A percentile compares a stretch with the other conserved stretches of the same genome.
These are phyloP conservation scores for Jamesozyma spencerorum DNA, from an alignment of 805 yeast genomes.

Conservation along the genomic window DNA sequence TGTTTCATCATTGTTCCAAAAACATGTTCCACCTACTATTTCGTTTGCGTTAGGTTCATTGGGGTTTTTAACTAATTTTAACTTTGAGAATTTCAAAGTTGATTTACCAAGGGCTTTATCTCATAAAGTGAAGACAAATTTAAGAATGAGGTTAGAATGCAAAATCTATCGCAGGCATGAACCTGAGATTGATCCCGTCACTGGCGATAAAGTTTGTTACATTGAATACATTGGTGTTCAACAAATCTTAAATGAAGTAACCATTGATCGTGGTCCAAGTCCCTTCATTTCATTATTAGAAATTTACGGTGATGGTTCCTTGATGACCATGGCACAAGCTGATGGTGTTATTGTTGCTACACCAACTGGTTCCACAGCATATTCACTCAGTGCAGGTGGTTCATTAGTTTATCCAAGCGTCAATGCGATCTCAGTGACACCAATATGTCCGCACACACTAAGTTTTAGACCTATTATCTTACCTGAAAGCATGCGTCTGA, in stretches of 20 bases:
- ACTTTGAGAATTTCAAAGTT: slow-evolving; percentile 59
- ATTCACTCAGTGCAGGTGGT: slow-evolving; percentile 89
- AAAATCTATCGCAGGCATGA: slow-evolving; percentile 43
- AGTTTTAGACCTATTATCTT: slow-evolving; percentile 83
- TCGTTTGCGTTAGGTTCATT: slow-evolving; percentile 81
- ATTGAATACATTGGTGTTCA: slow-evolving; percentile 39
- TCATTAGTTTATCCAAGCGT: slow-evolving; percentile 89
- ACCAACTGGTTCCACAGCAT: slow-evolving; percentile 94
- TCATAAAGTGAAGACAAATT: slow-evolving; percentile 63
- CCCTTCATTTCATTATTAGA: slow-evolving; percentile 85
- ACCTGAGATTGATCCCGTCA: slow-evolving; percentile 31
- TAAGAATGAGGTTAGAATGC: slow-evolving; percentile 82
- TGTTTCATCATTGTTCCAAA: slow-evolving; percentile 76
- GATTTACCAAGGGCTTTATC: slow-evolving; percentile 49
- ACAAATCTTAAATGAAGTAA: slow-evolving; percentile 79
- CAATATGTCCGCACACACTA: slow-evolving; percentile 89
- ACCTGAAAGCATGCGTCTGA: slow-evolving; percentile 84
- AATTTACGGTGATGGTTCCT: slow-evolving; percentile 74
- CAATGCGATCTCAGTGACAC: slow-evolving; percentile 85
- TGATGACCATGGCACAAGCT: slow-evolving; percentile 82
- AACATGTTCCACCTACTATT: slow-evolving; percentile 80
- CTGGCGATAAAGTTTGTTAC: slow-evolving; percentile 35
- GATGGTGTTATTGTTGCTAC: slow-evolving; percentile 89
- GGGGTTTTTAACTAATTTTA: slow-evolving; percentile 82
- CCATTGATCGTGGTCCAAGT: slow-evolving; percentile 86